A percentile compares a stretch with the other conserved stretches of the same genome.
Conservation (phyloP, 2,329 filamentous ascomycete genomes). For the Microsporum canis region DNA sequence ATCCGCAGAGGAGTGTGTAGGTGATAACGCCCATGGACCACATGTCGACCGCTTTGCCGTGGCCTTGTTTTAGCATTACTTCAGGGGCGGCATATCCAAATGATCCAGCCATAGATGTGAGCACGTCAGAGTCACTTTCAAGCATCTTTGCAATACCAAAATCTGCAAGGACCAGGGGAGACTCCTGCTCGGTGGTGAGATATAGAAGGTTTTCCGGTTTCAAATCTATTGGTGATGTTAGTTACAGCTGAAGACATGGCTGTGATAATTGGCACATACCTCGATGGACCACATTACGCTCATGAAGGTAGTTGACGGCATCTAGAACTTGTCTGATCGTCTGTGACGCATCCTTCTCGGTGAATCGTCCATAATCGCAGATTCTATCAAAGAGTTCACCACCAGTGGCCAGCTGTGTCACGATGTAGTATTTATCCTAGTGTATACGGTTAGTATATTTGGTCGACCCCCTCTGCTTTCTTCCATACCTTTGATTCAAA, state of each 20-base stretch:
- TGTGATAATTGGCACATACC: slow-evolving; percentile 42
- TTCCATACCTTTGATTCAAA: slow-evolving; percentile 77
- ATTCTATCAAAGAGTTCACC: slow-evolving; percentile 97
- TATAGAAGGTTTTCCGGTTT: slow-evolving; percentile 98
- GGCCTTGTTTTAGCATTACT: slow-evolving; percentile 94
- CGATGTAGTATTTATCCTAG: slow-evolving; percentile 98
- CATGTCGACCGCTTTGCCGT: slow-evolving; percentile 98
- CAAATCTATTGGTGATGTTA: slow-evolving; percentile 51
- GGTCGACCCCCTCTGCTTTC: not conserved
- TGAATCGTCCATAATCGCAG: slow-evolving; percentile 95
- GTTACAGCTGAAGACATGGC: slow-evolving; percentile 3
- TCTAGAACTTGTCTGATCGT: slow-evolving; percentile 90
- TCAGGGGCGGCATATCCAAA: slow-evolving; percentile 97
- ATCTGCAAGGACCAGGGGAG: slow-evolving; percentile 84
- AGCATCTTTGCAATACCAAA: slow-evolving; percentile 99
- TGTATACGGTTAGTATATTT: slow-evolving; percentile 6
- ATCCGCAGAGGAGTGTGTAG: slow-evolving; percentile 93
- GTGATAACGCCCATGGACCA: slow-evolving; percentile 99
- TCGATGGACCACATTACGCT: slow-evolving; percentile 91
- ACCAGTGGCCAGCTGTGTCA: slow-evolving; percentile 89
- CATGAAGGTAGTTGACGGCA: slow-evolving; percentile 88
- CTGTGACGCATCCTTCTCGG: slow-evolving; percentile 91
- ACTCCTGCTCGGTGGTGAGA: slow-evolving; percentile 63
- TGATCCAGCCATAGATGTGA: slow-evolving; percentile 97
- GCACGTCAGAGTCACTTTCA: slow-evolving; percentile 75